phyloP scores from a whole-genome alignment of 345 rosid genomes.

The Pistacia integerrima region DNA sequence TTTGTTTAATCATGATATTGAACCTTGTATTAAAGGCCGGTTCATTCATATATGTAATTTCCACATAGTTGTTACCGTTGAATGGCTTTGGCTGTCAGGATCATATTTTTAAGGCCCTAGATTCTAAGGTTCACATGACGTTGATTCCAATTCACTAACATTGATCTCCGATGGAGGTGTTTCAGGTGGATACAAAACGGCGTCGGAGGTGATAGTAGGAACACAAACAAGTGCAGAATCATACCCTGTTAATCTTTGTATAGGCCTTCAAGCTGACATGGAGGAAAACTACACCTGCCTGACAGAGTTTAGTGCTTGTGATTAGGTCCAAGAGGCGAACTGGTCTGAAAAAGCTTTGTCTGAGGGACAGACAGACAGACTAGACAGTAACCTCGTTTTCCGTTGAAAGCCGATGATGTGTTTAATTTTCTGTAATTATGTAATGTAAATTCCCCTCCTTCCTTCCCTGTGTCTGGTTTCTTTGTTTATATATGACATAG shows the following conservation, averaged over 20 bases:
- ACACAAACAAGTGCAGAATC: slow-evolving; percentile 3
- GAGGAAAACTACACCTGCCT: slow-evolving; percentile 18
- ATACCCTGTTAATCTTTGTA: slow-evolving; percentile 24
- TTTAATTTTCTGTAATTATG: slow-evolving; percentile 31
- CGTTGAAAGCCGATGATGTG: slow-evolving; percentile 28
- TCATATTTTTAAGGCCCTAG: background rate
- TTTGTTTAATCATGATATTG: background rate
- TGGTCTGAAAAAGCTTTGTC: slow-evolving; percentile 27
- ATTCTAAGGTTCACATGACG: background rate
- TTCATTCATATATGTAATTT: background rate
- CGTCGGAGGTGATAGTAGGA: slow-evolving; percentile 46
- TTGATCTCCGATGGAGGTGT: background rate
- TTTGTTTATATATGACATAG: slow-evolving; percentile 32
- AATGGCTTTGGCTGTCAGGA: background rate
- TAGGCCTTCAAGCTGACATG: slow-evolving; percentile 27
- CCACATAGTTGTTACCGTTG: background rate
- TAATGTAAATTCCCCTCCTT: slow-evolving; percentile 13
- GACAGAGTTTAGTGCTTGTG: slow-evolving; percentile 27
- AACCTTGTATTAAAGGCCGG: background rate
- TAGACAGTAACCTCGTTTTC: slow-evolving; percentile 19
- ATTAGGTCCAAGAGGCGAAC: slow-evolving; percentile 20
- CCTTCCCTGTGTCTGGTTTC: background rate
- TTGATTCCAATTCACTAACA: background rate
- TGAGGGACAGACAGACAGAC: slow-evolving; percentile 25
- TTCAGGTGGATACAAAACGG: slow-evolving; percentile 76